A percentile compares a stretch with the other conserved stretches of the same genome.
These are phyloP conservation scores for Schizosaccharomyces octosporus DNA, from an alignment of 805 yeast genomes.

Conservation along the genomic window DNA sequence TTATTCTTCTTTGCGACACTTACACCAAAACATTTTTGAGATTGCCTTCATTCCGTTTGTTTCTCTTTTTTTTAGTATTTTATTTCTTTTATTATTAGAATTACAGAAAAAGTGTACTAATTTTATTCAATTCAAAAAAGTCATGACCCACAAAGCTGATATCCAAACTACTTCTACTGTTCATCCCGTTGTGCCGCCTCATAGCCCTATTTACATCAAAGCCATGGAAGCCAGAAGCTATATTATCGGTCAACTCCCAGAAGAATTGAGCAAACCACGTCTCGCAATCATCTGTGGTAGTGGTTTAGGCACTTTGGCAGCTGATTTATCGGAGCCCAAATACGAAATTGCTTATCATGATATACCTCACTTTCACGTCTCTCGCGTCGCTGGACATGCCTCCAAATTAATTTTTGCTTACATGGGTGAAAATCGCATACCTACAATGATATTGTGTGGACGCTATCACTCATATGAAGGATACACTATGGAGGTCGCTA, in stretches of 20 bases:
- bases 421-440: constrained; percentile 41
- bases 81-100: background rate
- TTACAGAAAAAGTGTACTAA: background rate
- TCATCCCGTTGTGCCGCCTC: background rate
- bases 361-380: constrained; percentile 57
- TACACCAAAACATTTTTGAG: background rate
- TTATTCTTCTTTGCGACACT: background rate
- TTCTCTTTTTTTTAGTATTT: background rate
- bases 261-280: constrained; percentile 21
- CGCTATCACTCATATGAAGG: constrained; percentile 79
- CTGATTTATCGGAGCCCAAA: constrained; percentile 17
- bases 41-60: background rate
- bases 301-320: constrained; percentile 71
- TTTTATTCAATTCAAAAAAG: background rate
- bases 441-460: constrained; percentile 85
- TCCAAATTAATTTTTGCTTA: constrained; percentile 62
- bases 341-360: constrained; percentile 33
- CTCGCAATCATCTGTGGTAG: constrained; percentile 79
- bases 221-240: background rate
- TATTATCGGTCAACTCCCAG: constrained; percentile 5
- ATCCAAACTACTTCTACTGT: background rate
- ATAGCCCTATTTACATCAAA: background rate
- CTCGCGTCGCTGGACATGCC: constrained; percentile 64
- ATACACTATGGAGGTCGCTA: constrained; percentile 53
- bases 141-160: background rate